Evolutionary conservation across 2,329 filamentous ascomycete genomes (phyloP).

Genomic region (Fusarium praegraminearum): DNA sequence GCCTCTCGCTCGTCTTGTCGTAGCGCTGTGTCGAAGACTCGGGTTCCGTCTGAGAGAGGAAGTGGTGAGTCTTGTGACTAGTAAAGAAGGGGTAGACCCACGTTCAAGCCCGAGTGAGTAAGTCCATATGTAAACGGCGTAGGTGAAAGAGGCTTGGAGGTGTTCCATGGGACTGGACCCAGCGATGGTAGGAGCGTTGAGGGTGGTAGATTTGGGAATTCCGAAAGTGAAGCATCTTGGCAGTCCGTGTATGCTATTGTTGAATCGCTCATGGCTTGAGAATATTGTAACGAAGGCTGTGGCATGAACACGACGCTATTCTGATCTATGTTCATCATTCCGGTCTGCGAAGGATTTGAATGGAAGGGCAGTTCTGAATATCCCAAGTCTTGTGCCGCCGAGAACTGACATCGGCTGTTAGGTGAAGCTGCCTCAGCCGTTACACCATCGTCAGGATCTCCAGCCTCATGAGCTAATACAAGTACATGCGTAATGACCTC

Average conservation of each 20-base stretch:
- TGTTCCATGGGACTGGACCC: neutral
- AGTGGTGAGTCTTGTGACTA: neutral
- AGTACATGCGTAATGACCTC: constrained; percentile 11
- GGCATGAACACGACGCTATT: neutral
- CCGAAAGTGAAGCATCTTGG: neutral
- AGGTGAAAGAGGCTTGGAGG: neutral
- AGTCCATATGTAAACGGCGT: neutral
- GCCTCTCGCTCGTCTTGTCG: neutral
- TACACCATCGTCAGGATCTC: neutral
- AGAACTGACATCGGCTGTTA: neutral
- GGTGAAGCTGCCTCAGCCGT: neutral
- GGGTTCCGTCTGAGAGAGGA: neutral
- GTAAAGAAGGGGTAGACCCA: neutral
- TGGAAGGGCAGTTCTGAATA: neutral
- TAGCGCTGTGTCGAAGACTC: neutral
- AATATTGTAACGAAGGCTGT: no score
- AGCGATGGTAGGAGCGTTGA: neutral
- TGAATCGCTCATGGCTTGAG: neutral
- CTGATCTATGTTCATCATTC: neutral
- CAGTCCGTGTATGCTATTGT: neutral
- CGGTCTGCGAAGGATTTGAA: no score
- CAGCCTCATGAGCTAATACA: constrained; percentile 13
- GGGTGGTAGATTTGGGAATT: neutral
- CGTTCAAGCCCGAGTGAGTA: neutral
- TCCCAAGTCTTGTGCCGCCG: no score